Evolutionary conservation across 1,284 basidiomycete species (phyloP).

Genomic region (Boletus semigastroideus): DNA sequence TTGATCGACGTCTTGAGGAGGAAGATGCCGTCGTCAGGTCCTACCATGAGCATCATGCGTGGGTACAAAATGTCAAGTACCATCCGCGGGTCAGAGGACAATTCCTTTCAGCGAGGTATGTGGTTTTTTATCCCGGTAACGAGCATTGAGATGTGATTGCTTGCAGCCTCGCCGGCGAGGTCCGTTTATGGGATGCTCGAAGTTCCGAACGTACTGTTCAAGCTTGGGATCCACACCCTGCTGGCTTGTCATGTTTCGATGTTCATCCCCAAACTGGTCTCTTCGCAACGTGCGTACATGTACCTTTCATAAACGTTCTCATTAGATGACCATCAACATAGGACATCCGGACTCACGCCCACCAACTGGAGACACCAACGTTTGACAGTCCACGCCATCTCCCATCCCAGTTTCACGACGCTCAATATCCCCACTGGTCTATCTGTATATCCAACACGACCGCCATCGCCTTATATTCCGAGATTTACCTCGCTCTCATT

Average conservation of each 20-base stretch:
- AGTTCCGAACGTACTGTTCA: slow-evolving; percentile 61
- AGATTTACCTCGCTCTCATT: slow-evolving; percentile 65
- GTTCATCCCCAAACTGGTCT: slow-evolving; percentile 86
- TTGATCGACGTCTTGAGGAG: slow-evolving; percentile 87
- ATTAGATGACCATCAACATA: slow-evolving; percentile 28
- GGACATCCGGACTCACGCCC: slow-evolving; percentile 61
- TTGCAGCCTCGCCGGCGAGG: slow-evolving; percentile 82
- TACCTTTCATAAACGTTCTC: not conserved
- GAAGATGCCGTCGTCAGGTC: slow-evolving; percentile 83
- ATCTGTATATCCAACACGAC: slow-evolving; percentile 49
- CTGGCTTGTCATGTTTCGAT: slow-evolving; percentile 83
- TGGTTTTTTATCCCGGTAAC: not conserved
- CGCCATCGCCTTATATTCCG: slow-evolving; percentile 60
- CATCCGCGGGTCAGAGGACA: slow-evolving; percentile 75
- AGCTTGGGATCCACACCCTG: slow-evolving; percentile 66
- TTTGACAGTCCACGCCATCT: slow-evolving; percentile 56
- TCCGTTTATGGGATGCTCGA: slow-evolving; percentile 92
- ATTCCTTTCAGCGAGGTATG: slow-evolving; percentile 87
- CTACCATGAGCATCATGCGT: slow-evolving; percentile 83
- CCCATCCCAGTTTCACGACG: slow-evolving; percentile 37
- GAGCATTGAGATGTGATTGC: not conserved
- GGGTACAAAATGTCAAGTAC: slow-evolving; percentile 91
- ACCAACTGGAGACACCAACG: slow-evolving; percentile 65
- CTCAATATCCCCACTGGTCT: slow-evolving; percentile 55
- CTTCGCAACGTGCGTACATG: slow-evolving; percentile 75